Evolutionary conservation across 352 stramenopile species (phyloP), one percentile per base, ranked within the genome.

Genomic region (Phytophthora idaei): DNA sequence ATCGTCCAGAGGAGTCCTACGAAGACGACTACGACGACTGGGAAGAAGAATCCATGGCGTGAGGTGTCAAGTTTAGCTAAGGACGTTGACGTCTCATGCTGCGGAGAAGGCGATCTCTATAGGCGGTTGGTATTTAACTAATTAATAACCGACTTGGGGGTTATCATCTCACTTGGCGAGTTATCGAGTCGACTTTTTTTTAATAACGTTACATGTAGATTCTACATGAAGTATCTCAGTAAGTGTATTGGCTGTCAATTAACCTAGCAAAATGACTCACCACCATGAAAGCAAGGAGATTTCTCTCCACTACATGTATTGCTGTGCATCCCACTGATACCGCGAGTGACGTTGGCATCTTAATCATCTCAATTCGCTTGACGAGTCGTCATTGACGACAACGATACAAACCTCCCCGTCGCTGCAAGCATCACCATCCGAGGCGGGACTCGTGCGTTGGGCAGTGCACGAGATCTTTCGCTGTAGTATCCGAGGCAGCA

Each of bases 11-110:
- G 2, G 80, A 88, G 44, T 80, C 70, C 27, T 88, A 91, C 50
- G 83, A 72, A 11, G 78, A 84, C 12, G 78, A 84, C 9, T 76
- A 86, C 11, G 82, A 85, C n/a, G 83, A 91, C 57, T 91, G 78
- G 78, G 83, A 90, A 48, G 78, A 85, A 31, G 81, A 90, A 52
- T 65, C 75, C 28, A 52, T 71, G 10, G 64, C 77, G 3, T 72
- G 21, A 78, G 25, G 10, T 42, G 17, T 27, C 15, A 8, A 21
- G 21, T 21, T 21, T 21, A 21, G 21, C 21, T 0, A 21, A 21
- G 21, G 21, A 21, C 21, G 21, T 21, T 21, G 21, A 45, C 8
- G 36, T n/a, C 36, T 42, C 36, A 42, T 42, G 1, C 5, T 15
- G 36, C 36, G 3, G 10, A 42, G 4, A 42, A 42, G 36, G 42